Evolutionary conservation across 371 early-diverging fungal species (phyloP), one percentile per base, ranked within the genome.

Genomic region (Apophysomyces sp.): DNA sequence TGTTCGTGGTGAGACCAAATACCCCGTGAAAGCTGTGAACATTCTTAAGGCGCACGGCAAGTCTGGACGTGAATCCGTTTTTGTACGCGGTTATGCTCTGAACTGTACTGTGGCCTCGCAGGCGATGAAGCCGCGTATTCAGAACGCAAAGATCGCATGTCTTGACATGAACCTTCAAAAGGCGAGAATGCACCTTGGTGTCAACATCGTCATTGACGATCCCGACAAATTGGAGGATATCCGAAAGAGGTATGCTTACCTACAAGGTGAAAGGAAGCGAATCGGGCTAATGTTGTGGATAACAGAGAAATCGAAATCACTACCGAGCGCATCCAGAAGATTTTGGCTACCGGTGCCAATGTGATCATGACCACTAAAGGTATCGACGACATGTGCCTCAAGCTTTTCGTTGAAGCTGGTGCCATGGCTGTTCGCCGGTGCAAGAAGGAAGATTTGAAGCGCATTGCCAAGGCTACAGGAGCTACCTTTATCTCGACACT

Each of bases 351-450:
- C 3, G 99, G 99, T 26, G 99, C 98, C 60, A 99, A 97, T 69
- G 99, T 99, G 30, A 90, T 99, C 52, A 78, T 99, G 61, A 98
- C 98, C 29, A 99, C 99, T 51, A 98, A 98, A 80, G 99, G 99
- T 58, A 98, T 99, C 72, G 99, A 99, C 80, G 99, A 99, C 71
- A 80, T 98, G 71, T 99, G 98, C 80, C 85, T 97, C 63, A 99
- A 99, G 87, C 79, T 94, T 63, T 96, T 99, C 72, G 95, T 97
- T 54, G 99, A 99, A 76, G 94, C 94, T 44, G 94, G 94, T 31
- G 87, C 89, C 27, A 89, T 89, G 85, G 80, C 98, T 9, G 97
- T 99, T 6, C 94, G 98, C 59, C 92, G 99, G 57, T 94, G 95
- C 67, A 92, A 93, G 78, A 96, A 95, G 86, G 99, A 98, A 37